Percentiles rank a stretch among this genome's conserved stretches.
These are phyloP conservation scores for Kalanchoe fedtschenkoi DNA, from an alignment of 164 flowering plant species.

Conservation along the genomic window DNA sequence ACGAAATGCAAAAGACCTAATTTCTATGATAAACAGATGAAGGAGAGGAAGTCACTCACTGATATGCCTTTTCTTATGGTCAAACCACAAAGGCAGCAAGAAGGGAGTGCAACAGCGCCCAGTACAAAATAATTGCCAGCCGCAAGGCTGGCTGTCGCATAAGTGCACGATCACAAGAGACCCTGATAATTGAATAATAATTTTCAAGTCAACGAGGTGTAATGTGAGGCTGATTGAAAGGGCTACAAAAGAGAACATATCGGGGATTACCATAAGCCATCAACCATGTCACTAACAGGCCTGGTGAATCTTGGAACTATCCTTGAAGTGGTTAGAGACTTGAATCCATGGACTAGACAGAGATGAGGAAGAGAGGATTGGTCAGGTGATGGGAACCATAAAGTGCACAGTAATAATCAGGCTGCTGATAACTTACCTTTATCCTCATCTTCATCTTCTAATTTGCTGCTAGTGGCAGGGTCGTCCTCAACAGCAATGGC, in stretches of 20 bases:
- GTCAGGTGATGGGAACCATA: neutral
- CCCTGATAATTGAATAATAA: slow-evolving; percentile 35
- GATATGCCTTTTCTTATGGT: slow-evolving; percentile 6
- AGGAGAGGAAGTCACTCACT: neutral
- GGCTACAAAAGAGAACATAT: neutral
- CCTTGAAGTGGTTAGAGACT: slow-evolving; percentile 80
- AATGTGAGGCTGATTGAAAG: neutral
- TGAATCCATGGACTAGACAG: slow-evolving; percentile 80
- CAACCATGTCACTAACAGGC: slow-evolving; percentile 74
- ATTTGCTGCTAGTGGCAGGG: slow-evolving; percentile 21
- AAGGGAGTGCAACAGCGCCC: slow-evolving; percentile 72
- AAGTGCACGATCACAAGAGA: slow-evolving; percentile 85
- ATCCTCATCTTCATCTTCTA: slow-evolving; percentile 90
- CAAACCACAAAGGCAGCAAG: slow-evolving; percentile 62
- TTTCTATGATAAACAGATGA: neutral
- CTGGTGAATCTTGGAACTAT: slow-evolving; percentile 81
- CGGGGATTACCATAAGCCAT: slow-evolving; percentile 75
- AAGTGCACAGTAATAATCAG: neutral
- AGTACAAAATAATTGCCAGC: slow-evolving; percentile 72
- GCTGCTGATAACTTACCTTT: slow-evolving; percentile 43
- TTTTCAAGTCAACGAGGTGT: neutral
- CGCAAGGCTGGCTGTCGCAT: slow-evolving; percentile 94
- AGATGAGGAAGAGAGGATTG: slow-evolving; percentile 5
- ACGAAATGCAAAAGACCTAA: neutral
- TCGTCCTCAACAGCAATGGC: slow-evolving; percentile 74